Base-by-base conservation (phyloP, 768 basidiomycete species). In the Trametes cubensis region DNA sequence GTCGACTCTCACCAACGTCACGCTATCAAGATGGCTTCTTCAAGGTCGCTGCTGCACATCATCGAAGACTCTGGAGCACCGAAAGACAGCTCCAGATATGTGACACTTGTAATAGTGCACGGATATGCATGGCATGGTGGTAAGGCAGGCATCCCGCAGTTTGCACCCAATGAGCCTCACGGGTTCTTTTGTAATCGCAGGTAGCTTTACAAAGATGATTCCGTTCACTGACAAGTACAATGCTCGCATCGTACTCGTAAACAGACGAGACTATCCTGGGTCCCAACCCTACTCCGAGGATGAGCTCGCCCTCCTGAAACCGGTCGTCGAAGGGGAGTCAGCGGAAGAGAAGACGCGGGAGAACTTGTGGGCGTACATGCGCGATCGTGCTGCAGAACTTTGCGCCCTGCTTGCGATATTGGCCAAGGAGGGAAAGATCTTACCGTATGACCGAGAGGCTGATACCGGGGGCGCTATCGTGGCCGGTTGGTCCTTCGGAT, bases 351-450 rank as follows among this genome's bases (percentile, higher is more conserved):
- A 55, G 63, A 56, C 21, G 63, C 38, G 13, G 6, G 47, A 49
- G 21, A 23, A 23, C 18, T 20, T 41, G 4, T 28, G 26, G 55
- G 3, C 15, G 1, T 72, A 69, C 45, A 53, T 78, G 40, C 64
- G 68, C 41, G 67, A 62, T 1, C 72, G 75, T 2, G 76, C 73
- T 1, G 55, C 62, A 18, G 78, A 80, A 58, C 63, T 77, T 11
- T 70, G 68, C 3, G 68, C 45, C 1, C 76, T 79, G 58, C 66
- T 79, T 14, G 68, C 67, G 39, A 51, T 55, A 8, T 69, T 79
- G 55, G 74, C 78, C 20, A 38, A 67, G 45, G 60, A 65, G 21
- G 55, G 70, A n/a, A 61, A 66, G 2, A 61, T 80, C 3, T 74
- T 75, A 13, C 66, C 66, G 6, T 20, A 26, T 25, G 17, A 51